Conservation (phyloP, 306 rosid species). For the barrel medic (Medicago truncatula) region DNA sequence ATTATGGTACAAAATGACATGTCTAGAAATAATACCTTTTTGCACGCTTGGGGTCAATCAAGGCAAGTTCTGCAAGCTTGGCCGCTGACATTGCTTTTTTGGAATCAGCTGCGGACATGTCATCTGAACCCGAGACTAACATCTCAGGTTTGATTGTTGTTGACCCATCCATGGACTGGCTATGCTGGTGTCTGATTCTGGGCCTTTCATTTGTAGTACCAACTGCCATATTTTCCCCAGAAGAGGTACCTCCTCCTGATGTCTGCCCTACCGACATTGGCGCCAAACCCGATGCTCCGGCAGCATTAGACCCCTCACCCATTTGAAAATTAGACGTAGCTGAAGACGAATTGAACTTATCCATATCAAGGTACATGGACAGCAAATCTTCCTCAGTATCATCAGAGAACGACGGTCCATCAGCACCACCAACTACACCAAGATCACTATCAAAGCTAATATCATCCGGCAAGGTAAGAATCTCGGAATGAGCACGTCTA, state of each 20-base stretch:
- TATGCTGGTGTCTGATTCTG: slow-evolving; percentile 92
- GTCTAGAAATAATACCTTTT: slow-evolving; percentile 64
- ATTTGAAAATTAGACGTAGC: slow-evolving; percentile 72
- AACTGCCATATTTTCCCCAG: slow-evolving; percentile 51
- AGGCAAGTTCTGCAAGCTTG: slow-evolving; percentile 91
- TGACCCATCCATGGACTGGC: slow-evolving; percentile 98
- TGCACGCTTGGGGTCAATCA: slow-evolving; percentile 95
- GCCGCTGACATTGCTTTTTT: slow-evolving; percentile 88
- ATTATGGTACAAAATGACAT: slow-evolving; percentile 11
- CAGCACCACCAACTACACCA: slow-evolving; percentile 90
- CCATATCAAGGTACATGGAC: slow-evolving; percentile 96
- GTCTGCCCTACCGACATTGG: slow-evolving; percentile 40
- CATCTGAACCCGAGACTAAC: slow-evolving; percentile 82
- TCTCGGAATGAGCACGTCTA: slow-evolving; percentile 94
- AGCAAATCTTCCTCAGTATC: slow-evolving; percentile 93
- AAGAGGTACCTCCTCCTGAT: slow-evolving; percentile 48
- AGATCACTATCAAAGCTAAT: slow-evolving; percentile 94
- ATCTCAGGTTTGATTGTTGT: slow-evolving; percentile 78
- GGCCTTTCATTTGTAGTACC: slow-evolving; percentile 69
- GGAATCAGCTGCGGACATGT: slow-evolving; percentile 67
- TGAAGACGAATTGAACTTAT: slow-evolving; percentile 83
- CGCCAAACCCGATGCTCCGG: slow-evolving; percentile 20
- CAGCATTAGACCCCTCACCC: slow-evolving; percentile 68
- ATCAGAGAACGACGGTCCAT: slow-evolving; percentile 88
- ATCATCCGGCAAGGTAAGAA: slow-evolving; percentile 89